phyloP scores from a whole-genome alignment of 2,329 filamentous ascomycete genomes.

The Madurella mycetomatis region DNA sequence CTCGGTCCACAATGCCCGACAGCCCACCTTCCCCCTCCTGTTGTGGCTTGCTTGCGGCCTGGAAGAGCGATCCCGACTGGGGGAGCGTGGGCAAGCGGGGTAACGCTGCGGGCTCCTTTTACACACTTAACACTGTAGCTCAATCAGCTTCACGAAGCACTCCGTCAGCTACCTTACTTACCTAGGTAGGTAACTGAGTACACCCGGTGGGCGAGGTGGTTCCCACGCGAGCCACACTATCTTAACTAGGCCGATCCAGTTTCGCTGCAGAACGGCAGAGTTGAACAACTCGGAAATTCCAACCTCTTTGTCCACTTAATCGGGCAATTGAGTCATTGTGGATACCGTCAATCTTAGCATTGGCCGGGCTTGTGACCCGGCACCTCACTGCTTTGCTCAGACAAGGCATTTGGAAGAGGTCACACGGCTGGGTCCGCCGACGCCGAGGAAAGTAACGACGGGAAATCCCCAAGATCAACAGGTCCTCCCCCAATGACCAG shows the following conservation, averaged over 20 bases:
- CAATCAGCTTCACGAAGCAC: not conserved
- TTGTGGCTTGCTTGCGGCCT: slow-evolving; percentile 2
- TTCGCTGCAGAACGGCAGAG: not conserved
- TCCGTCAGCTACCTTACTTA: not conserved
- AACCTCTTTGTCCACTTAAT: slow-evolving; percentile 2
- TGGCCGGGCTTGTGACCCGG: slow-evolving; percentile 13
- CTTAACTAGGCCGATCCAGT: slow-evolving; percentile 4
- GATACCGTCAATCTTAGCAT: slow-evolving; percentile 3
- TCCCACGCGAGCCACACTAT: not conserved
- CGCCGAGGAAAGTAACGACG: not conserved
- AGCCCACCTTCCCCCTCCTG: slow-evolving; percentile 4
- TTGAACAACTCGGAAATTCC: not conserved
- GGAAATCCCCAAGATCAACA: not conserved
- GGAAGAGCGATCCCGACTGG: slow-evolving; percentile 5
- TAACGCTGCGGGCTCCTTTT: not conserved
- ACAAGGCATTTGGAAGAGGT: slow-evolving; percentile 9
- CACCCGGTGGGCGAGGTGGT: not conserved
- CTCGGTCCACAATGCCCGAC: not conserved
- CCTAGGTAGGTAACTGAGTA: too few species aligned
- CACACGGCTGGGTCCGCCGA: slow-evolving; percentile 11
- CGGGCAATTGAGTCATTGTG: slow-evolving; percentile 13
- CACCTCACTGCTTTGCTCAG: slow-evolving; percentile 9
- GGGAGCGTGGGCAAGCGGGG: slow-evolving; percentile 19
- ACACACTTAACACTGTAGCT: too few species aligned
- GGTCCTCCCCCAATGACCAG: not conserved